Evolutionary conservation across 768 basidiomycete species (phyloP).

Genomic region (Crassisporium funariophilum): DNA sequence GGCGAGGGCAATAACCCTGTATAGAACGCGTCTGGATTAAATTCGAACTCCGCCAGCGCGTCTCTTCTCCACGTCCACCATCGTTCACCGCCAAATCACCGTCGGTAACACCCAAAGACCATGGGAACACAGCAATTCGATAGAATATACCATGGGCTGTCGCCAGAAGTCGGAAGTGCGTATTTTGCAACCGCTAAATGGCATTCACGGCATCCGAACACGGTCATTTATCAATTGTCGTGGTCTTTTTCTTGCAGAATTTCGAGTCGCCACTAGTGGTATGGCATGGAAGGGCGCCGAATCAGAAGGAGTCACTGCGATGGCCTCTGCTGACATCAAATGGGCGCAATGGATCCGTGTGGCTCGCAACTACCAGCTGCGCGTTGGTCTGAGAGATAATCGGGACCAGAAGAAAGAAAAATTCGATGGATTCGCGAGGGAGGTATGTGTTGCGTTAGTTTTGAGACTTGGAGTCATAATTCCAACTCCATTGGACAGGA

Average conservation of each 20-base stretch:
- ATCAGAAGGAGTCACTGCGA: constrained; percentile 58
- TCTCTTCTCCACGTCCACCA: constrained; percentile 24
- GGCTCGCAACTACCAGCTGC: constrained; percentile 88
- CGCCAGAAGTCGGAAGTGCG: constrained; percentile 81
- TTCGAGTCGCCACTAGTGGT: constrained; percentile 87
- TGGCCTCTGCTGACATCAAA: constrained; percentile 75
- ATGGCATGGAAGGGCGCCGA: constrained; percentile 94
- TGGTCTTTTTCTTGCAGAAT: constrained; percentile 47
- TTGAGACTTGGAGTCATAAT: neutral
- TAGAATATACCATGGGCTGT: constrained; percentile 75
- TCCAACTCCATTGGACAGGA: constrained; percentile 53
- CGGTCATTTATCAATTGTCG: constrained; percentile 12
- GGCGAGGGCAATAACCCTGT: constrained; percentile 10
- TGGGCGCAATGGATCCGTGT: constrained; percentile 92
- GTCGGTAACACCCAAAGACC: constrained; percentile 7
- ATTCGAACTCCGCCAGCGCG: constrained; percentile 50
- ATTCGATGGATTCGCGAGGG: constrained; percentile 94
- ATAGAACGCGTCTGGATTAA: constrained; percentile 32
- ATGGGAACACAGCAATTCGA: constrained; percentile 84
- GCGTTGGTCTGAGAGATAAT: constrained; percentile 66
- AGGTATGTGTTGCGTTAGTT: constrained; percentile 51
- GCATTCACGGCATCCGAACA: neutral
- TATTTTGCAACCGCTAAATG: neutral
- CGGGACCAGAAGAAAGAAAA: constrained; percentile 68
- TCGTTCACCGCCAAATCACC: constrained; percentile 18